These are phyloP conservation scores for Lomentospora prolificans DNA, from an alignment of 2,329 filamentous ascomycete species.

Conservation along the genomic window DNA sequence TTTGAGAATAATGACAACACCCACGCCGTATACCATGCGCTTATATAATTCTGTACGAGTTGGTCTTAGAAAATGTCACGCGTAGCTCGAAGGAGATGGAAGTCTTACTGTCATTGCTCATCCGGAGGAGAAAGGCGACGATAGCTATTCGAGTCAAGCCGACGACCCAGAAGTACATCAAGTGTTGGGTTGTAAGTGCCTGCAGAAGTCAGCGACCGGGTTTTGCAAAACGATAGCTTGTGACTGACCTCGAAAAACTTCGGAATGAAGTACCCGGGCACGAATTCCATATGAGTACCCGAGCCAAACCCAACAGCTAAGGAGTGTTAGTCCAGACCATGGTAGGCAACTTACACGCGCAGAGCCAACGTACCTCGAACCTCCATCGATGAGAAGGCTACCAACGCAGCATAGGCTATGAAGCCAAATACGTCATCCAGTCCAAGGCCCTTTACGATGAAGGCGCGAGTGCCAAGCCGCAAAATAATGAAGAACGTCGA, in stretches of 20 bases:
- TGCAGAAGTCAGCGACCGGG: background rate
- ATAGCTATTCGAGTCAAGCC: slow-evolving; percentile 24
- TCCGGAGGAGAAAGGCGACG: slow-evolving; percentile 23
- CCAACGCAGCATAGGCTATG: slow-evolving; percentile 4
- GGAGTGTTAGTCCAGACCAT: background rate
- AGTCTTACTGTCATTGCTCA: slow-evolving; percentile 23
- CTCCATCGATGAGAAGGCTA: slow-evolving; percentile 4
- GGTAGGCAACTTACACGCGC: background rate
- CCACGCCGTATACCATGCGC: slow-evolving; percentile 10
- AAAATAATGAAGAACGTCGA: slow-evolving; percentile 7
- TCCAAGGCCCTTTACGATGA: slow-evolving; percentile 7
- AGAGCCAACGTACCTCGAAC: slow-evolving; percentile 1
- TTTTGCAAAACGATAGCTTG: too few species aligned
- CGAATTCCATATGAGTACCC: slow-evolving; percentile 1
- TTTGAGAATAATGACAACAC: slow-evolving; percentile 11
- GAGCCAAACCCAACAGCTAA: slow-evolving; percentile 6
- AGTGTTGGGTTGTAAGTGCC: slow-evolving; percentile 4
- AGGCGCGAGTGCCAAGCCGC: background rate
- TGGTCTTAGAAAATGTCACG: background rate
- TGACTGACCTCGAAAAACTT: slow-evolving; percentile 6
- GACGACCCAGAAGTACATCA: slow-evolving; percentile 21
- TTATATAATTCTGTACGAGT: slow-evolving; percentile 1
- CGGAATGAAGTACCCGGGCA: background rate
- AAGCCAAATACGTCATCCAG: slow-evolving; percentile 1
- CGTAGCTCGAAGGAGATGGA: background rate